Percentiles rank a stretch among this genome's conserved stretches.
phyloP scores from a whole-genome alignment of 2,329 filamentous ascomycete species.

The Xylaria sp. region DNA sequence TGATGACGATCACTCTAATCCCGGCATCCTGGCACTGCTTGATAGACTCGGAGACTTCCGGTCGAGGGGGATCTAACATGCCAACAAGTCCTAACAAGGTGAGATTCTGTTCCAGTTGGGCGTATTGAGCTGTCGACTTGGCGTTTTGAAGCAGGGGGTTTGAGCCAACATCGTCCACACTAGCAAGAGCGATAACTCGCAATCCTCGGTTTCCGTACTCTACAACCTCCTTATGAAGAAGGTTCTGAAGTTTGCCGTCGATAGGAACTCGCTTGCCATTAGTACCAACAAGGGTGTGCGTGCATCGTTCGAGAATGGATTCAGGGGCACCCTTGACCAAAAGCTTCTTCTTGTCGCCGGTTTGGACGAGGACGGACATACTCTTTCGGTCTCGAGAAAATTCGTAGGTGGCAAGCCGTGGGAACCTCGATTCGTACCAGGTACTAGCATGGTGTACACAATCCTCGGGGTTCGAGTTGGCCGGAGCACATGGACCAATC shows the following conservation, averaged over 20 bases:
- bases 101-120: slow-evolving; percentile 87
- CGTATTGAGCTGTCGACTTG: slow-evolving; percentile 82
- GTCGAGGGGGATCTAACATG: slow-evolving; percentile 95
- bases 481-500: slow-evolving; percentile 77
- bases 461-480: slow-evolving; percentile 56
- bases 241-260: slow-evolving; percentile 66
- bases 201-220: slow-evolving; percentile 92
- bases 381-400: slow-evolving; percentile 98
- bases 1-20: slow-evolving; percentile 97
- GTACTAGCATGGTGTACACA: slow-evolving; percentile 81
- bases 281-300: slow-evolving; percentile 75
- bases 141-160: slow-evolving; percentile 73
- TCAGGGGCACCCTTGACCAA: slow-evolving; percentile 97
- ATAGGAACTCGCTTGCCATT: slow-evolving; percentile 78
- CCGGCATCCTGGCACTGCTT: slow-evolving; percentile 88
- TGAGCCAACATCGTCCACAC: slow-evolving; percentile 72
- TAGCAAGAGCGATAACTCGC: slow-evolving; percentile 91
- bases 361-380: slow-evolving; percentile 91
- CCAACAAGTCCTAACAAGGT: slow-evolving; percentile 91
- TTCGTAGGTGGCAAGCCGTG: slow-evolving; percentile 85
- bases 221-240: slow-evolving; percentile 78
- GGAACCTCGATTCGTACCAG: slow-evolving; percentile 77
- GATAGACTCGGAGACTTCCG: slow-evolving; percentile 86
- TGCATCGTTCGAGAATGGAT: slow-evolving; percentile 90
- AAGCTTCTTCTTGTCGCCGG: slow-evolving; percentile 72